Base-by-base conservation (phyloP, 1,284 basidiomycete genomes). In the Ustilago esculenta region DNA sequence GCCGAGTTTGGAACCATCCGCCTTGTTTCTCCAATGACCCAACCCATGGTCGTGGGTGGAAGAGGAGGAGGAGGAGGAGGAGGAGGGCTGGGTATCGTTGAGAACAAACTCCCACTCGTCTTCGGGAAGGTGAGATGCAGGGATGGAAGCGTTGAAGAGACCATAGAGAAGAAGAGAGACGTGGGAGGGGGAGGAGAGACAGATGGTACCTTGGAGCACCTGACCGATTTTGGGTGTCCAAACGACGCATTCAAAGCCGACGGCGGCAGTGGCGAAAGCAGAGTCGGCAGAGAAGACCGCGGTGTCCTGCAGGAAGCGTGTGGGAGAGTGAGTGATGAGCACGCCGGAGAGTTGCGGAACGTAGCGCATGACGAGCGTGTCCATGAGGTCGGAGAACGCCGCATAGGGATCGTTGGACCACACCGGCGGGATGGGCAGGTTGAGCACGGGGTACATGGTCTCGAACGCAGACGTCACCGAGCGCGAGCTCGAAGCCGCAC, bases 111-210 rank as follows among this genome's bases (percentile, higher is more conserved):
- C 87, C 88, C 90, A 98, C 48, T 87, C 83, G 42, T 90, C 89
- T 83, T 85, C 3, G 89, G 92, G 77, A 7, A 98, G 92, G 82
- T 98, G 95, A 77, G 92, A 88, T 51, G 92, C 88, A 1, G 94
- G 92, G 82, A 98, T 97, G 8, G 93, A 94, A 14, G 93, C 92
- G 82, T 98, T 98, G 86, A 98, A 98, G 7, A 92, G 95, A 52
- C 90, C 90, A 77, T 96, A 92, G 5, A 97, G 86, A 48, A 98
- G 90, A 11, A 98, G 85, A 0, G 94, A 93, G 51, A 98, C 86
- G 78, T 98, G 95, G 60, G 95, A 94, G 0, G 95, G 94, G 1
- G 94, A 96, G 58, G 88, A 94, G 20, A 98, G 86, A 64, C 89
- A 94, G 60, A 98, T 88, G 59, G 88, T 90, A 6, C 94, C 95